A percentile compares a stretch with the other conserved stretches of the same genome.
Evolutionary conservation across 108 stramenopile species (phyloP).

Genomic region (Conticribra guillardii): DNA sequence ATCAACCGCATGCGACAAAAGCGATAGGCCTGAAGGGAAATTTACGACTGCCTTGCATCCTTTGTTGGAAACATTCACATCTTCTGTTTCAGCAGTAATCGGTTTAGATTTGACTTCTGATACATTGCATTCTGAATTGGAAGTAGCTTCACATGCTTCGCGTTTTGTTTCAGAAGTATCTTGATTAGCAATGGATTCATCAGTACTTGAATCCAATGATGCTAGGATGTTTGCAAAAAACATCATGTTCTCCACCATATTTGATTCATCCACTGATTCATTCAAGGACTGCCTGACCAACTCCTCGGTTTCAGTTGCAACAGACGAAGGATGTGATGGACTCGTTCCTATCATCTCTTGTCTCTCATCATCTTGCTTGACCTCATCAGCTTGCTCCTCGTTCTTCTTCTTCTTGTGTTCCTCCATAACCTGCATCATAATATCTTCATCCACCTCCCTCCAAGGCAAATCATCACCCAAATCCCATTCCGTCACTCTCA

Average conservation of each 20-base stretch:
- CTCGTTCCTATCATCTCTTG: no score
- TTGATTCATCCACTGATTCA: neutral
- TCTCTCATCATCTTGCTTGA: neutral
- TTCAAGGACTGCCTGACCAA: neutral
- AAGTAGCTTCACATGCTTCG: no score
- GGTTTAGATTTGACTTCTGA: no score
- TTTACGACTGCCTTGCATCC: no score
- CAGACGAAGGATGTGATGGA: neutral
- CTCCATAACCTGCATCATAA: neutral
- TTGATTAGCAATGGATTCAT: no score
- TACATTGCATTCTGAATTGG: no score
- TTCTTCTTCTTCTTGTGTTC: neutral
- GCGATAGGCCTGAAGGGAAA: no score
- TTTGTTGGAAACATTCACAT: no score
- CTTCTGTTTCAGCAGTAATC: no score
- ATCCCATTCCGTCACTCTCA: slow-evolving; percentile 35
- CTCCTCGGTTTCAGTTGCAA: neutral
- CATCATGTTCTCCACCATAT: neutral
- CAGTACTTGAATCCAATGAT: neutral
- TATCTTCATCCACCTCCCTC: slow-evolving; percentile 16
- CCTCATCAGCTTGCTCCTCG: neutral
- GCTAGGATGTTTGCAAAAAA: neutral
- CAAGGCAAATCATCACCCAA: slow-evolving; percentile 52
- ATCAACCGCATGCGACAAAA: no score
- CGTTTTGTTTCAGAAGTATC: no score